phyloP scores from a whole-genome alignment of 2,329 filamentous ascomycete genomes.

The Erysiphe pulchra region DNA sequence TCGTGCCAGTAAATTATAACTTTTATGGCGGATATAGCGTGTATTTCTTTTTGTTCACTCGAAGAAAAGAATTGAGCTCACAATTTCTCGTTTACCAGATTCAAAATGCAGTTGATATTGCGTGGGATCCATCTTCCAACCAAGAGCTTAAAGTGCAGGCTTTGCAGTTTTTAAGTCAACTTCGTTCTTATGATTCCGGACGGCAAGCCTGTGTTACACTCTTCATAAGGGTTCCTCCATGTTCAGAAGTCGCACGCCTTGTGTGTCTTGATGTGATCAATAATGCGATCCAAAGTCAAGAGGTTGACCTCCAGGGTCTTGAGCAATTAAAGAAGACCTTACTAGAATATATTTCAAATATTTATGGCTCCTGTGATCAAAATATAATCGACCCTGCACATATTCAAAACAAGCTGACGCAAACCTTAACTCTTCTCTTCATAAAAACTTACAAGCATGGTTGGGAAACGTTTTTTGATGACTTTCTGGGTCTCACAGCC shows the following conservation, averaged over 20 bases:
- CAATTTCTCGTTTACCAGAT: conserved; percentile 30
- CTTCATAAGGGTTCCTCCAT: conserved; percentile 52
- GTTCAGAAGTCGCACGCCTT: conserved; percentile 65
- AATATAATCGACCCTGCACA: conserved; percentile 39
- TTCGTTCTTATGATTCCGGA: conserved; percentile 58
- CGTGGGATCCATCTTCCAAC: conserved; percentile 58
- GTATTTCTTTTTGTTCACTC: background rate
- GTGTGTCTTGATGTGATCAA: conserved; percentile 85
- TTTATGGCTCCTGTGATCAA: conserved; percentile 34
- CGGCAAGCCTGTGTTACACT: conserved; percentile 78
- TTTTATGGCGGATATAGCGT: background rate
- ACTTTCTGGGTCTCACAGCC: conserved; percentile 55
- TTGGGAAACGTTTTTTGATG: conserved; percentile 79
- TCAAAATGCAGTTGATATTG: conserved; percentile 86
- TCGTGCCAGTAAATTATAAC: background rate
- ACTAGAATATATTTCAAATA: conserved; percentile 53
- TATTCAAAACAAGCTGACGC: conserved; percentile 91
- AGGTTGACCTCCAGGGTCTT: conserved; percentile 48
- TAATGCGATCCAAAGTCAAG: conserved; percentile 59
- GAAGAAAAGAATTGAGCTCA: background rate
- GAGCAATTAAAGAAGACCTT: conserved; percentile 56
- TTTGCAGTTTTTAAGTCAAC: conserved; percentile 52
- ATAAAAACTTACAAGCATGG: conserved; percentile 60
- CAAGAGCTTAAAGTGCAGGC: conserved; percentile 56
- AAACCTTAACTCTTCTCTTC: conserved; percentile 87